phyloP scores from a whole-genome alignment of 2,329 filamentous ascomycete species.

The Alternaria brassicae region DNA sequence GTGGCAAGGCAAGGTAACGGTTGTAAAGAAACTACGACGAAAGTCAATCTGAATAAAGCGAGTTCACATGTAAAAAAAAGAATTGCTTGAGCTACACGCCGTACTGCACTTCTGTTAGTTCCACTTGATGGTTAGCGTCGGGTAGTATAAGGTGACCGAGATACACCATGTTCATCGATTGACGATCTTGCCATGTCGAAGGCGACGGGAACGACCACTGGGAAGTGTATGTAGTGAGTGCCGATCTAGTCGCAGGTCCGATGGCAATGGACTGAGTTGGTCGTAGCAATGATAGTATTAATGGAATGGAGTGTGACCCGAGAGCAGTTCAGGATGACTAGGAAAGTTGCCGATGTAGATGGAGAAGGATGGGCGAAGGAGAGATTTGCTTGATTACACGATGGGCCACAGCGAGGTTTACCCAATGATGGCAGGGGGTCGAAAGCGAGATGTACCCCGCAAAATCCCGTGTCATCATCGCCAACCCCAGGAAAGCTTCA shows the following conservation, averaged over 20 bases:
- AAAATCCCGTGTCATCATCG: not conserved
- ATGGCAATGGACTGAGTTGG: not conserved
- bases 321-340: not conserved
- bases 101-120: not conserved
- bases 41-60: not conserved
- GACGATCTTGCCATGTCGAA: not conserved
- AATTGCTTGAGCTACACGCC: not conserved
- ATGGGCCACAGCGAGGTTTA: not conserved
- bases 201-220: not conserved
- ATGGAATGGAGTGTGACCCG: not conserved
- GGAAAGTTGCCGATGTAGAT: not conserved
- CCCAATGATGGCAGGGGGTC: not conserved
- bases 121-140: not conserved
- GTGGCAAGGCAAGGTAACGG: not conserved
- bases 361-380: not conserved
- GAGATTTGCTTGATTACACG: not conserved
- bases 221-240: not conserved
- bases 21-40: not conserved
- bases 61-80: not conserved
- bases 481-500: not conserved
- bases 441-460: slow-evolving; percentile 1
- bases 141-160: not conserved
- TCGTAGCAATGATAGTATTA: not conserved
- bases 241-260: not conserved
- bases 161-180: not conserved